A percentile compares a stretch with the other conserved stretches of the same genome.
Evolutionary conservation across 2,329 filamentous ascomycete species (phyloP).

Genomic region (Chaetothyriales sp.): DNA sequence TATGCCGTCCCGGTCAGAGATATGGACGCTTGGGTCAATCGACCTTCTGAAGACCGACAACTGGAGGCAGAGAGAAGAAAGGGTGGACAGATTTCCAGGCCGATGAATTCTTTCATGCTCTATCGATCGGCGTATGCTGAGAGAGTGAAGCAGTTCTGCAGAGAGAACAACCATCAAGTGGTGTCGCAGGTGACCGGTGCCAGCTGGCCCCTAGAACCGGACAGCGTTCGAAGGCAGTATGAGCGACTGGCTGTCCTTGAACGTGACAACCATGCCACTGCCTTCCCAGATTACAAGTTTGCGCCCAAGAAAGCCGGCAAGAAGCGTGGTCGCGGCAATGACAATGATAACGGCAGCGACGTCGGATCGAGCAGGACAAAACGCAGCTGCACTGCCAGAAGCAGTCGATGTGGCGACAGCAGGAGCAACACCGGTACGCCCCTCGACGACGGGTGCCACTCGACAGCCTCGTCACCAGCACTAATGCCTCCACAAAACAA

Average conservation of each 20-base stretch:
- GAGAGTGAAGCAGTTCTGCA: slow-evolving; percentile 65
- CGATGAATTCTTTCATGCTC: slow-evolving; percentile 97
- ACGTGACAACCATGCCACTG: slow-evolving; percentile 67
- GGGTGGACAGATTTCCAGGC: slow-evolving; percentile 71
- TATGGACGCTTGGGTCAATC: slow-evolving; percentile 67
- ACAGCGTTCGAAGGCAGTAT: slow-evolving; percentile 60
- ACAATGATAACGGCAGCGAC: slow-evolving; percentile 26
- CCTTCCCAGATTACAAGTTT: slow-evolving; percentile 90
- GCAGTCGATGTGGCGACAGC: slow-evolving; percentile 10
- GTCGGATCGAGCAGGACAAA: slow-evolving; percentile 13
- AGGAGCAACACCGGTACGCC: slow-evolving; percentile 15
- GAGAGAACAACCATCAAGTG: slow-evolving; percentile 83
- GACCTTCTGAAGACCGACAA: slow-evolving; percentile 51
- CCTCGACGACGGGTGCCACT: slow-evolving; percentile 11
- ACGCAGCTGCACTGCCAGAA: slow-evolving; percentile 9
- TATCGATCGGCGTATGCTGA: slow-evolving; percentile 90
- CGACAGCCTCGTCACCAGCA: slow-evolving; percentile 5
- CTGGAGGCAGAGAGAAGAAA: slow-evolving; percentile 57
- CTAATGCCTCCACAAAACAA: slow-evolving; percentile 7
- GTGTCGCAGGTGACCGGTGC: slow-evolving; percentile 77
- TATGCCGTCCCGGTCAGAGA: slow-evolving; percentile 54
- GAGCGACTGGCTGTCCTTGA: slow-evolving; percentile 67
- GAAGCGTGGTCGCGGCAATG: slow-evolving; percentile 29
- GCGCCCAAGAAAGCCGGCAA: slow-evolving; percentile 59
- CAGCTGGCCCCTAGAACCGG: slow-evolving; percentile 71